Percentiles rank a stretch among this genome's conserved stretches.
These are phyloP conservation scores for Cyberlindnera petersonii DNA, from an alignment of 805 yeast genomes.

Conservation along the genomic window DNA sequence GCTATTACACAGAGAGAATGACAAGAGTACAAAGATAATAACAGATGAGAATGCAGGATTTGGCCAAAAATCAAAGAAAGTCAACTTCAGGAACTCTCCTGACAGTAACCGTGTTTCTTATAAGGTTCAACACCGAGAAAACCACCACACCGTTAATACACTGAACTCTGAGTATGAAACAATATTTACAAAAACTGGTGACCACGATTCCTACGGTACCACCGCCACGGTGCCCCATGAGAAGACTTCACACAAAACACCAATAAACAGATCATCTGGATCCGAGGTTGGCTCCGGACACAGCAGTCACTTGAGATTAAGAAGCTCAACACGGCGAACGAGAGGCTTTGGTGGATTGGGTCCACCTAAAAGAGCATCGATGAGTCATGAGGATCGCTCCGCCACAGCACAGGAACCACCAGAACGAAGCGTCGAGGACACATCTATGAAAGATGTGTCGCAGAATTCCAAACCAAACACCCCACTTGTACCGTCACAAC, in stretches of 20 bases:
- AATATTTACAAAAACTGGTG: conserved; percentile 21
- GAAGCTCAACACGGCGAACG: conserved; percentile 30
- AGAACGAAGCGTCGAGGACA: conserved; percentile 18
- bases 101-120: conserved; percentile 2
- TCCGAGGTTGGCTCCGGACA: conserved; percentile 13
- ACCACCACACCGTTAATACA: conserved; percentile 16
- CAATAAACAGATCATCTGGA: conserved; percentile 15
- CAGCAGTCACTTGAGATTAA: conserved; percentile 20
- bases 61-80: conserved; percentile 18
- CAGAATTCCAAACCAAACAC: not conserved
- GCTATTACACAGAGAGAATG: conserved; percentile 37
- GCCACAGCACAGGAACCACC: not conserved
- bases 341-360: conserved; percentile 31
- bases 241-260: conserved; percentile 18
- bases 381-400: conserved; percentile 7
- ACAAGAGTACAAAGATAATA: conserved; percentile 1
- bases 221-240: conserved; percentile 15
- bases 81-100: conserved; percentile 24
- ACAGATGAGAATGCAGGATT: conserved; percentile 8
- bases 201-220: conserved; percentile 15
- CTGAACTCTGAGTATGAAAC: conserved; percentile 25
- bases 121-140: conserved; percentile 13
- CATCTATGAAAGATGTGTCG: conserved; percentile 20
- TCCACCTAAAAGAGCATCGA: conserved; percentile 33
- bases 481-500: not conserved